phyloP scores from a whole-genome alignment of 1,284 basidiomycete species.

The Cutaneotrichosporon curvatum region DNA sequence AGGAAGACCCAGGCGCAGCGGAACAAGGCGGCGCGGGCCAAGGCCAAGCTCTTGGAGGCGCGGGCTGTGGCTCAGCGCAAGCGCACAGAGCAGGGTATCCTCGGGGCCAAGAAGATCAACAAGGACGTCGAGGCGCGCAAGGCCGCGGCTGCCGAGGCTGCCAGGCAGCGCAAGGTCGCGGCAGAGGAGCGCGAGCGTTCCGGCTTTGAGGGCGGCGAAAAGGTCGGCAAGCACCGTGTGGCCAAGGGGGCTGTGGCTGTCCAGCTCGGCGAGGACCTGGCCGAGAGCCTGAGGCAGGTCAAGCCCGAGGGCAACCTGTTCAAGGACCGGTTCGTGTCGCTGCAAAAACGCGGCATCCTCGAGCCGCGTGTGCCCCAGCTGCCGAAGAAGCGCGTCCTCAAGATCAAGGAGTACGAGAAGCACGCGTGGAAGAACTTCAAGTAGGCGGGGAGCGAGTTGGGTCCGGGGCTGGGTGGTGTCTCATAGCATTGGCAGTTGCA shows the following conservation, averaged over 20 bases:
- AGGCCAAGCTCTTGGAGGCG: conserved; percentile 19
- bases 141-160: conserved; percentile 24
- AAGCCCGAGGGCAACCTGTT: conserved; percentile 94
- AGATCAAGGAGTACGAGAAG: conserved; percentile 73
- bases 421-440: conserved; percentile 79
- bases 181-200: conserved; percentile 59
- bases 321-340: conserved; percentile 68
- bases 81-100: conserved; percentile 26
- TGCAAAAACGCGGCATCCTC: conserved; percentile 48
- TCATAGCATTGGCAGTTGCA: conserved; percentile 3
- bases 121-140: conserved; percentile 26
- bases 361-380: conserved; percentile 55
- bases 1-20: conserved; percentile 57
- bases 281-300: conserved; percentile 73
- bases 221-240: conserved; percentile 69
- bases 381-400: conserved; percentile 59
- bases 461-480: no score
- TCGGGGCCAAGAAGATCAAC: conserved; percentile 22
- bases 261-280: conserved; percentile 85
- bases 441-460: conserved; percentile 8
- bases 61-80: conserved; percentile 21
- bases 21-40: conserved; percentile 36
- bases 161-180: conserved; percentile 35
- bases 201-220: conserved; percentile 51
- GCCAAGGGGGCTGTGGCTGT: conserved; percentile 66